These are phyloP conservation scores for Carnegiea gigantea DNA, from an alignment of 179 eudicot genomes.

Conservation along the genomic window DNA sequence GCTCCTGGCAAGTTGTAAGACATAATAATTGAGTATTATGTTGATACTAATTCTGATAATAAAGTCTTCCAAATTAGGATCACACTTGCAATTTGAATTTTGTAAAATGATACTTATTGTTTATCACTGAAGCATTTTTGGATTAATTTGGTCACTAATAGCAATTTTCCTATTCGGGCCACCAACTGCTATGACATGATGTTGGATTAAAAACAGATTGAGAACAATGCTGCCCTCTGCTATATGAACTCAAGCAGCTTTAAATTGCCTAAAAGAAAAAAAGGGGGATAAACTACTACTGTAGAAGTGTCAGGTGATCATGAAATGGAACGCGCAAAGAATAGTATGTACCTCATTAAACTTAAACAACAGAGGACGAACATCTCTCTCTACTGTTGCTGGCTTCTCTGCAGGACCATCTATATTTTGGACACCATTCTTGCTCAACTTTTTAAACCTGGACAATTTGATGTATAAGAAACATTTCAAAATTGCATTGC, in stretches of 20 bases:
- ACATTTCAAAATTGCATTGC: neutral
- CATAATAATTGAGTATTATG: neutral
- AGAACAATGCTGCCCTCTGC: neutral
- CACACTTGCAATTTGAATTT: too few relatives aligned
- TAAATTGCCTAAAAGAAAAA: neutral
- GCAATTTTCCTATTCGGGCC: neutral
- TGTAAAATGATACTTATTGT: too few relatives aligned
- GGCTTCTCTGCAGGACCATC: slow-evolving; percentile 37
- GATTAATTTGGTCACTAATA: neutral
- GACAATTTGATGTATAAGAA: slow-evolving; percentile 16
- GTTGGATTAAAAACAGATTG: too few relatives aligned
- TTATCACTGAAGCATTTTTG: neutral
- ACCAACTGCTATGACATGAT: too few relatives aligned
- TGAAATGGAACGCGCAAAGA: slow-evolving; percentile 1
- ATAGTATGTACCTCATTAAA: slow-evolving; percentile 73
- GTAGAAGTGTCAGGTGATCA: slow-evolving; percentile 7
- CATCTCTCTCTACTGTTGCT: slow-evolving; percentile 59
- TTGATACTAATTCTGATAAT: neutral
- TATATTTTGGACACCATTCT: slow-evolving; percentile 38
- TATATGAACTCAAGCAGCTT: neutral
- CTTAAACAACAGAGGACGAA: slow-evolving; percentile 78
- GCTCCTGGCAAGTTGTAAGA: too few relatives aligned
- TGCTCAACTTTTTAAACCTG: slow-evolving; percentile 66
- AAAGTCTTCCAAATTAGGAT: neutral
- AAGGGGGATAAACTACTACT: neutral